Evolutionary conservation across 371 early-diverging fungal genomes (phyloP), one percentile per base, ranked within the genome.

Genomic region (Syncephalastrum contaminatum): DNA sequence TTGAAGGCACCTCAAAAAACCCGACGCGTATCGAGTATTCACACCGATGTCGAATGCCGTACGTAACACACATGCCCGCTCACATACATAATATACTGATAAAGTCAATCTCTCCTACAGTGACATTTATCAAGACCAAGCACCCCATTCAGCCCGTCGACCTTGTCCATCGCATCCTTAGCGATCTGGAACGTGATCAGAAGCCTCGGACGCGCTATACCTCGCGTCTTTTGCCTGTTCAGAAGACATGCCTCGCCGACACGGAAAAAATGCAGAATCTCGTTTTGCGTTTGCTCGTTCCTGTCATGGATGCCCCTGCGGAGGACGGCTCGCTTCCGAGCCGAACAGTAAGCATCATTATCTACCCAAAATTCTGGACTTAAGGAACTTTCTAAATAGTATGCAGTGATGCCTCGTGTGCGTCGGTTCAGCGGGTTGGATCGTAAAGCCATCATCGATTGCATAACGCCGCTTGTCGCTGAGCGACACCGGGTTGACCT

Each of bases 11-110:
- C 65, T 39, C 73, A 66, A 25, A 58, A 59, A 41, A 66, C 64
- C 43, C 72, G 77, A 51, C 63, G 78, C 61, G 85, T 85, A 59
- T 56, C 70, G 15, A 77, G 78, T 51, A 69, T 83, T 21, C 54
- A 70, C 12, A 84, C 84, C 10, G 79, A 76, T 46, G 84, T 82
- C 15, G 87, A 83, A 60, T 88, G 89, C 58, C 70, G 83, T 81
- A 77, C 41, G 68, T 50, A 20, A 19, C 22, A 42, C 5, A 25
- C 7, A 25, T 7, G 3, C 25, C 4, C 25, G 7, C 25, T 25
- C 25, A 25, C 25, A 12, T 18, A 7, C 10, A 15, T 40, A n/a
- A 47, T 16, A 21, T n/a, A 15, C 14, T 45, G 13, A 21, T 30
- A 3, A 7, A 16, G 27, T 15, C 20, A 16, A 4, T 43, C 27